These are phyloP conservation scores for Sabuloglossum arenarium DNA, from an alignment of 495 filamentous ascomycete genomes.

Conservation along the genomic window DNA sequence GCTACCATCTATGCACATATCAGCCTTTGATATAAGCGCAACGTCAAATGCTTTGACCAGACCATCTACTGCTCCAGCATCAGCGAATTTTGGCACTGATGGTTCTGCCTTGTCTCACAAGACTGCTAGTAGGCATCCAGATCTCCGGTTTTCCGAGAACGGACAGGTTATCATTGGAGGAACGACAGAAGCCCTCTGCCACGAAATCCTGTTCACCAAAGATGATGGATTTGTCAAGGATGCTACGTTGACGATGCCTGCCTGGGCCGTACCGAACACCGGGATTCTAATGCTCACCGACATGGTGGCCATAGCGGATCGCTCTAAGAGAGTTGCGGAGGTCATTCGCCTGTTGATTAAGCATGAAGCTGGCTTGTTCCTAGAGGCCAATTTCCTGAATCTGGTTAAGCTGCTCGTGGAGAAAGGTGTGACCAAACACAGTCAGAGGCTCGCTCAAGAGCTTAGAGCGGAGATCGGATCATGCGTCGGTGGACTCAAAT, in stretches of 20 bases:
- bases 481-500: slow-evolving; percentile 9
- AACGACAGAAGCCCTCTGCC: slow-evolving; percentile 16
- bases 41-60: not conserved
- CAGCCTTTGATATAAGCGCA: not conserved
- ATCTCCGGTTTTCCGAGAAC: slow-evolving; percentile 11
- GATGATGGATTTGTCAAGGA: slow-evolving; percentile 12
- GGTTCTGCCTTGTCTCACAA: slow-evolving; percentile 14
- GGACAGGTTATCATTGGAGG: slow-evolving; percentile 11
- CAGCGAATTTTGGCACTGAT: not conserved
- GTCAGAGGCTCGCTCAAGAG: slow-evolving; percentile 13
- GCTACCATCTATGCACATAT: not conserved
- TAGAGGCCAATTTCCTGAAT: slow-evolving; percentile 16
- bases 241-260: slow-evolving; percentile 13
- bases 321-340: slow-evolving; percentile 12
- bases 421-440: slow-evolving; percentile 15
- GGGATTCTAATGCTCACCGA: slow-evolving; percentile 13
- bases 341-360: slow-evolving; percentile 12
- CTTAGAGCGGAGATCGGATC: slow-evolving; percentile 12
- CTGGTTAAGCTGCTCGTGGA: slow-evolving; percentile 13
- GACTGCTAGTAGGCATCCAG: slow-evolving; percentile 13
- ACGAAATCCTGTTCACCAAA: slow-evolving; percentile 16
- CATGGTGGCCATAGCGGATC: slow-evolving; percentile 13
- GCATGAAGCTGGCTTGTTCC: slow-evolving; percentile 12
- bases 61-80: slow-evolving; percentile 2
- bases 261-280: slow-evolving; percentile 15